Evolutionary conservation across 306 rosid species (phyloP).

Genomic region (Comarum palustre): DNA sequence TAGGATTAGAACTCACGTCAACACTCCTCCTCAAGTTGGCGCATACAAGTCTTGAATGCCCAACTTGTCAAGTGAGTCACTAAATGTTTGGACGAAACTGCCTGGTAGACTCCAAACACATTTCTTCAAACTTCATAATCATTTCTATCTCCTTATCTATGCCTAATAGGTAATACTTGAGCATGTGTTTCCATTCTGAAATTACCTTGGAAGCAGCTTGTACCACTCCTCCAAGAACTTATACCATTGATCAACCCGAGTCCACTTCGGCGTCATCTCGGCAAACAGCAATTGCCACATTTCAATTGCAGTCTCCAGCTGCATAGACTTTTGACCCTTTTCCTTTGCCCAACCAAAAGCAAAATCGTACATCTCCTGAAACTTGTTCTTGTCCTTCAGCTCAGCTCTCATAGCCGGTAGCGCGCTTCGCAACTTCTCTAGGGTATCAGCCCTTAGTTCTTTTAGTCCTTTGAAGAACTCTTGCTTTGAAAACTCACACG

Average conservation of each 20-base stretch:
- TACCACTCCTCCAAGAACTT: conserved; percentile 6
- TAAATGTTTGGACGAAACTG: too few species aligned
- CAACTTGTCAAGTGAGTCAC: too few species aligned
- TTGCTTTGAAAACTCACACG: conserved; percentile 1
- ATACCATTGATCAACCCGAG: background rate
- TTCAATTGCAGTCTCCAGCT: background rate
- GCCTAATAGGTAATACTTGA: too few species aligned
- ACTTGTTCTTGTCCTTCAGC: background rate
- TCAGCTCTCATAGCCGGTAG: background rate
- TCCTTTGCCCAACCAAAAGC: background rate
- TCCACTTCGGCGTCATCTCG: background rate
- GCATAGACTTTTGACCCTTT: conserved; percentile 5
- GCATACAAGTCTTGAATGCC: too few species aligned
- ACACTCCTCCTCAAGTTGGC: too few species aligned
- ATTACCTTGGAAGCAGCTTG: background rate
- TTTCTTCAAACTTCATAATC: too few species aligned
- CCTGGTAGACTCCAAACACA: too few species aligned
- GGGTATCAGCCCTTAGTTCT: background rate
- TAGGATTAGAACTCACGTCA: too few species aligned
- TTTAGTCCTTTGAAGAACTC: background rate
- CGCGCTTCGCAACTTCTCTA: background rate
- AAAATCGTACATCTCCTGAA: background rate
- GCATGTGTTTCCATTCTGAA: too few species aligned
- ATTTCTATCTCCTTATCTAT: too few species aligned
- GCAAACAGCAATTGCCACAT: conserved; percentile 13